phyloP scores from a whole-genome alignment of 1,284 basidiomycete genomes.

The Ganoderma meredithae region DNA sequence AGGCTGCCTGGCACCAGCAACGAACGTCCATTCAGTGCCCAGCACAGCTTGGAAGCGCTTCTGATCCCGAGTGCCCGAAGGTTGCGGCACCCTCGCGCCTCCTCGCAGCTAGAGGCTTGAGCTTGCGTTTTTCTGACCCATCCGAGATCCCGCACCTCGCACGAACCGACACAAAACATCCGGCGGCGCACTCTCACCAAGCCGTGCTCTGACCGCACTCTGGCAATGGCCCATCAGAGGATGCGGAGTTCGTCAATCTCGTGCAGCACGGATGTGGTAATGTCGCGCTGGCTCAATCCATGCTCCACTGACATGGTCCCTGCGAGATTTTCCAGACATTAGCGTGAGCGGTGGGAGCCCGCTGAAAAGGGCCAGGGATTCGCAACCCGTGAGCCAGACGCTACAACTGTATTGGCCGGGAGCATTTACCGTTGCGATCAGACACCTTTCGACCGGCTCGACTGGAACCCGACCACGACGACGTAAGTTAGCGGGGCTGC shows the following conservation, averaged over 20 bases:
- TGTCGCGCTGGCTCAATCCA: slow-evolving; percentile 16
- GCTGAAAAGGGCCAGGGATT: slow-evolving; percentile 12
- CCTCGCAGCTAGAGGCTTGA: slow-evolving; percentile 14
- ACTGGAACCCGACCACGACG: slow-evolving; percentile 20
- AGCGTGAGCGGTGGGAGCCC: slow-evolving; percentile 17
- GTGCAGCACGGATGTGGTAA: slow-evolving; percentile 16
- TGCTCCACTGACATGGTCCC: neutral
- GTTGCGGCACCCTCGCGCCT: slow-evolving; percentile 14
- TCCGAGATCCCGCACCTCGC: slow-evolving; percentile 22
- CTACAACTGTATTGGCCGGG: slow-evolving; percentile 28
- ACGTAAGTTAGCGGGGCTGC: slow-evolving; percentile 20
- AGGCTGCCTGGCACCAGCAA: slow-evolving; percentile 21
- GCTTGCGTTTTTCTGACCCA: slow-evolving; percentile 17
- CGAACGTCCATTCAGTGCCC: slow-evolving; percentile 23
- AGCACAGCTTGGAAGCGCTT: slow-evolving; percentile 33
- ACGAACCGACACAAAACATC: slow-evolving; percentile 7
- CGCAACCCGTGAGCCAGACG: slow-evolving; percentile 1
- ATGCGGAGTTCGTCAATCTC: neutral
- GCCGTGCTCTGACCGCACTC: slow-evolving; percentile 11
- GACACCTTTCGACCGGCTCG: slow-evolving; percentile 19
- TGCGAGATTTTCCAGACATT: neutral
- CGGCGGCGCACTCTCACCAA: slow-evolving; percentile 16
- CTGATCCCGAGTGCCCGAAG: slow-evolving; percentile 26
- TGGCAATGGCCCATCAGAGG: slow-evolving; percentile 6
- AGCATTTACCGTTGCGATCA: slow-evolving; percentile 17